Base-by-base conservation (phyloP, 257 asterid species). In the Paraleonurus japonicus region DNA sequence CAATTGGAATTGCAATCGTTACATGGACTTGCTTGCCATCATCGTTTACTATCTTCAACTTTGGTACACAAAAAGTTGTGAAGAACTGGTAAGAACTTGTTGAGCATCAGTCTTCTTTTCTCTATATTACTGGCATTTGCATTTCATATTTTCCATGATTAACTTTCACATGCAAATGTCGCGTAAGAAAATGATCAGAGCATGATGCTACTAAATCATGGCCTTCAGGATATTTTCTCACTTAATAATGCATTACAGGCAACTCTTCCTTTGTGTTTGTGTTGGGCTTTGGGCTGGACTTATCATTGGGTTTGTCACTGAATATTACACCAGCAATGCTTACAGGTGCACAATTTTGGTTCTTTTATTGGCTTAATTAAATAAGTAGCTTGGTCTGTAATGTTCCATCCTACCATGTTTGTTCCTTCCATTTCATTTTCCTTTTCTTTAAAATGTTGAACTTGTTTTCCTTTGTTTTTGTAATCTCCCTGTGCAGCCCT, bases 251-350 rank as follows among this genome's bases (percentile, higher is more conserved):
- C n/a, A 48, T 61, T 33, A 33, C 96, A 92, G 98, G 98, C 87
- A 87, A 73, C 85, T 89, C 41, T 89, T 89, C 78, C 80, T 92
- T 48, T 89, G 98, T 79, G 98, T 92, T 19, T 84, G 87, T 33
- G 96, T 92, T 61, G 98, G 98, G 61, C 96, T 92, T 47, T 92
- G 98, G 98, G 96, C 98, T 70, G 98, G 98, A 76, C 98, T 92
- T 51, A 82, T 92, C 67, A 92, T 92, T 17, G 98, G 98, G 5
- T 92, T 92, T 48, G 96, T 92, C 74, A 92, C 98, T 0, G 96
- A 92, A 75, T 92, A 89, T 66, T 92, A 88, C 71, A 89, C 98
- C 66, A 92, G 98, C 89, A 92, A 92, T 77, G 96, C 98, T 48
- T 92, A 92, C 88, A 89, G 97, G 97, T 92, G 76, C 65, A 32